A percentile compares a stretch with the other conserved stretches of the same genome.
Evolutionary conservation across 2,329 filamentous ascomycete genomes (phyloP).

Genomic region (Curvularia verruculosa): DNA sequence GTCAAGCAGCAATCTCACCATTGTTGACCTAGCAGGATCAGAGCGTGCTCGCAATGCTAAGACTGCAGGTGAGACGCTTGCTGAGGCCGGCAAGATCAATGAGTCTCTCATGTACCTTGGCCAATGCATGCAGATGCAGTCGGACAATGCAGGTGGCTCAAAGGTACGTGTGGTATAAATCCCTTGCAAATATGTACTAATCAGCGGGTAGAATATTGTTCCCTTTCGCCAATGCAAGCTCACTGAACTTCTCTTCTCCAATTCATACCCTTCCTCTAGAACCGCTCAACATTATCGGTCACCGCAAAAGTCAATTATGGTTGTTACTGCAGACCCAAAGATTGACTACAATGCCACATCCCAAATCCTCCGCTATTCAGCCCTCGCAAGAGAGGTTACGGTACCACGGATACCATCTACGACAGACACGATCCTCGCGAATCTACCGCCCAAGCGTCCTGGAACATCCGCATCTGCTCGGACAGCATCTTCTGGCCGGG

Average conservation of each 20-base stretch:
- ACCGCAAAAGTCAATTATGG: conserved; percentile 91
- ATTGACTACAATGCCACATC: conserved; percentile 97
- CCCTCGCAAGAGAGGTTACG: conserved; percentile 88
- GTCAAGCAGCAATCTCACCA: conserved; percentile 78
- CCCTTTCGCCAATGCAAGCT: conserved; percentile 67
- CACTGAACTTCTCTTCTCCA: conserved; percentile 60
- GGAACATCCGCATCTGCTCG: conserved; percentile 29
- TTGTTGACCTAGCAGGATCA: conserved; percentile 92
- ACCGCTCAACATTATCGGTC: conserved; percentile 51
- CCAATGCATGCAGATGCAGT: conserved; percentile 95
- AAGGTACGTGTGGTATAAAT: conserved; percentile 62
- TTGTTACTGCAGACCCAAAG: conserved; percentile 89
- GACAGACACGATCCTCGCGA: conserved; percentile 68
- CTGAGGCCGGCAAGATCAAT: conserved; percentile 97
- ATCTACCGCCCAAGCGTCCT: conserved; percentile 37
- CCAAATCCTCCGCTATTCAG: conserved; percentile 93
- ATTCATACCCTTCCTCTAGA: conserved; percentile 57
- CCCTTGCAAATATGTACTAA: conserved; percentile 15
- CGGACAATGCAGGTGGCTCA: conserved; percentile 72
- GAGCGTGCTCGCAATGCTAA: conserved; percentile 93
- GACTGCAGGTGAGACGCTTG: conserved; percentile 88
- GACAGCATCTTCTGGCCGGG: conserved; percentile 52
- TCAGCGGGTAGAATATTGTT: conserved; percentile 64
- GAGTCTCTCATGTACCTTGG: conserved; percentile 98
- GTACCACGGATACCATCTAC: conserved; percentile 87